A percentile compares a stretch with the other conserved stretches of the same genome.
Evolutionary conservation across 495 filamentous ascomycete species (phyloP).

Genomic region (Talaromyces wortmannii): DNA sequence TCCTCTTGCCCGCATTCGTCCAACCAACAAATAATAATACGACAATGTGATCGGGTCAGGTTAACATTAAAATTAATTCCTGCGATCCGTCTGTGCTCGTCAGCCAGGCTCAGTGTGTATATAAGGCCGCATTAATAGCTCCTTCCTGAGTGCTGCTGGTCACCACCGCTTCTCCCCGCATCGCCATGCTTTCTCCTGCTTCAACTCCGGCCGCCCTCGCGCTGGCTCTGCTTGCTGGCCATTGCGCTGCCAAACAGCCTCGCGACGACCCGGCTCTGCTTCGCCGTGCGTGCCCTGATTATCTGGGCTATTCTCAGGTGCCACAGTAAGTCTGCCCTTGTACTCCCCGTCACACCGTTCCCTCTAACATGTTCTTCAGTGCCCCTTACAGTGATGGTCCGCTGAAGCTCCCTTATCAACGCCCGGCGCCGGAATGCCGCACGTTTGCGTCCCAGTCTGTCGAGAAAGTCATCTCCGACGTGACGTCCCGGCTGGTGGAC

Average conservation of each 20-base stretch:
- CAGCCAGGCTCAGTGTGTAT: no score
- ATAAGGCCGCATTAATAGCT: no score
- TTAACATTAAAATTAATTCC: no score
- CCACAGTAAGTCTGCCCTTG: constrained; percentile 31
- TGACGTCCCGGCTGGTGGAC: constrained; percentile 73
- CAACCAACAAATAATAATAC: no score
- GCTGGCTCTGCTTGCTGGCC: constrained; percentile 6
- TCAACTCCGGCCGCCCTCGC: constrained; percentile 10
- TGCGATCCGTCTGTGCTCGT: no score
- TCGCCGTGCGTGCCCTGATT: constrained; percentile 43
- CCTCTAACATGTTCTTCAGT: constrained; percentile 25
- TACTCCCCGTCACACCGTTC: background rate
- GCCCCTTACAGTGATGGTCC: constrained; percentile 73
- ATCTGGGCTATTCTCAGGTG: constrained; percentile 36
- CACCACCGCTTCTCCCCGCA: background rate
- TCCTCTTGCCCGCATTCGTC: no score
- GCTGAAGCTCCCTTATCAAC: constrained; percentile 80
- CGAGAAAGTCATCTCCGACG: constrained; percentile 78
- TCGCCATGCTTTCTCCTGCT: background rate
- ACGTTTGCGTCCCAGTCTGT: constrained; percentile 82
- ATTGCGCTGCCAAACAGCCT: constrained; percentile 13
- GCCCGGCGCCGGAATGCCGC: constrained; percentile 72
- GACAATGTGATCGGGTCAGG: no score
- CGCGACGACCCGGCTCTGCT: constrained; percentile 17
- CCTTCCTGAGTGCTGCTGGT: background rate